These are phyloP conservation scores for Xerocomus potaroensis DNA, from an alignment of 768 basidiomycete genomes.

Conservation along the genomic window DNA sequence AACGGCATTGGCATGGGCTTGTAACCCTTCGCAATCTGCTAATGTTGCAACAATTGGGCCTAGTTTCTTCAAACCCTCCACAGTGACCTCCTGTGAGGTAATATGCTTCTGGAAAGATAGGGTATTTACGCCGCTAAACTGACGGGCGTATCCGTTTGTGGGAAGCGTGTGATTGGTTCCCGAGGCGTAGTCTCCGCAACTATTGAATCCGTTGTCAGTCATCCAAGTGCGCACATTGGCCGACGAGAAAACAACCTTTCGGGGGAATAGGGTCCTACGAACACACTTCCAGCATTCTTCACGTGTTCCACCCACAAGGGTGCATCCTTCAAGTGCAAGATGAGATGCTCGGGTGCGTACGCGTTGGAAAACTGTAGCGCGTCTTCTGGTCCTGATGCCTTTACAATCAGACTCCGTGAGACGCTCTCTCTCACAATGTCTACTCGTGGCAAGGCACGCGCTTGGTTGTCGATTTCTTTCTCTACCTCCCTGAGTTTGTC, in stretches of 20 bases:
- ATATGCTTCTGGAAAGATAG: conserved; percentile 98
- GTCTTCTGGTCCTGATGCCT: conserved; percentile 58
- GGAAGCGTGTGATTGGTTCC: conserved; percentile 99
- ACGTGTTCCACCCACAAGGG: conserved; percentile 58
- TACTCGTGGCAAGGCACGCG: conserved; percentile 78
- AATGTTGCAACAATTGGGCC: conserved; percentile 87
- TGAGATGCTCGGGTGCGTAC: conserved; percentile 97
- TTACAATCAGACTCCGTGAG: conserved; percentile 86
- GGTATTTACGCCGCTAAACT: conserved; percentile 98
- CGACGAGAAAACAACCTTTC: conserved; percentile 65
- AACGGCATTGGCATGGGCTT: conserved; percentile 96
- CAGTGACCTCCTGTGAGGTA: conserved; percentile 90
- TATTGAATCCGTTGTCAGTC: conserved; percentile 32
- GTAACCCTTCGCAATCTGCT: conserved; percentile 92
- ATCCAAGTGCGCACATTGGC: not conserved
- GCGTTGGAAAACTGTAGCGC: conserved; percentile 91
- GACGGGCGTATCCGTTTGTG: conserved; percentile 93
- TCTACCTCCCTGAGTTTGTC: conserved; percentile 72
- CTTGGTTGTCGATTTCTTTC: conserved; percentile 80
- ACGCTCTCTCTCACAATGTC: conserved; percentile 90
- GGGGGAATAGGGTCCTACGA: conserved; percentile 91
- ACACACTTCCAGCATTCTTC: conserved; percentile 94
- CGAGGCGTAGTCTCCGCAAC: conserved; percentile 98
- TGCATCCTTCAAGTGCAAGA: conserved; percentile 80
- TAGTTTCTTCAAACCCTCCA: conserved; percentile 66